These are phyloP conservation scores for Litsea cubeba DNA, from an alignment of 164 flowering plant genomes.

Conservation along the genomic window DNA sequence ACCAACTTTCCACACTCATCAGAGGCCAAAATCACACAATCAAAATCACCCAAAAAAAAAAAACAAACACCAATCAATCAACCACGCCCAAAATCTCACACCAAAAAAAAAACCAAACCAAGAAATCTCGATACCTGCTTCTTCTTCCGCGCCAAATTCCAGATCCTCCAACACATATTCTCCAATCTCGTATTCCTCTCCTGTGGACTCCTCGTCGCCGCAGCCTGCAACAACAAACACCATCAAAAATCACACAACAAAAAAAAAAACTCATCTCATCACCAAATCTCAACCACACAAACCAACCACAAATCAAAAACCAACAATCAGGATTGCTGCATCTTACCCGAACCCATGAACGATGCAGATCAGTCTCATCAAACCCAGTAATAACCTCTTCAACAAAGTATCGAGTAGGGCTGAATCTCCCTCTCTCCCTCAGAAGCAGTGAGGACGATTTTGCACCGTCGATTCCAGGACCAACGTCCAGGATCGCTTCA, in stretches of 20 bases:
- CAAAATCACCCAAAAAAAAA: too few relatives aligned
- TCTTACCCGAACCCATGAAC: conserved; percentile 81
- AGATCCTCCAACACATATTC: conserved; percentile 99
- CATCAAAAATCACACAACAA: background rate
- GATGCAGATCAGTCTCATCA: conserved; percentile 97
- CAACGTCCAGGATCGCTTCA: conserved; percentile 94
- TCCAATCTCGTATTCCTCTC: conserved; percentile 99
- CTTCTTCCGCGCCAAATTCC: conserved; percentile 98
- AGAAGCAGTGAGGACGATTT: conserved; percentile 66
- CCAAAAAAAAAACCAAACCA: background rate
- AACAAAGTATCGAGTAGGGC: conserved; percentile 94
- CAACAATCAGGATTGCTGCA: background rate
- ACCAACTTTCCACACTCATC: too few relatives aligned
- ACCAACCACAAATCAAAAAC: background rate
- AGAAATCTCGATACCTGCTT: conserved; percentile 56
- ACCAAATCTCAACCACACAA: background rate
- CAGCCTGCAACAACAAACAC: conserved; percentile 35
- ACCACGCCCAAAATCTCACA: conserved; percentile 1
- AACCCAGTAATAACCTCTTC: conserved; percentile 96
- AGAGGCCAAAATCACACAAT: too few relatives aligned
- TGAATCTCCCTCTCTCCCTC: conserved; percentile 90
- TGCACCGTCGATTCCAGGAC: conserved; percentile 57
- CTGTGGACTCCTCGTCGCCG: conserved; percentile 90
- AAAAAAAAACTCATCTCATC: background rate
- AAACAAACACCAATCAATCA: too few relatives aligned